Base-by-base conservation (phyloP, 805 yeast species). In the Saccharomycopsis capsularis region DNA sequence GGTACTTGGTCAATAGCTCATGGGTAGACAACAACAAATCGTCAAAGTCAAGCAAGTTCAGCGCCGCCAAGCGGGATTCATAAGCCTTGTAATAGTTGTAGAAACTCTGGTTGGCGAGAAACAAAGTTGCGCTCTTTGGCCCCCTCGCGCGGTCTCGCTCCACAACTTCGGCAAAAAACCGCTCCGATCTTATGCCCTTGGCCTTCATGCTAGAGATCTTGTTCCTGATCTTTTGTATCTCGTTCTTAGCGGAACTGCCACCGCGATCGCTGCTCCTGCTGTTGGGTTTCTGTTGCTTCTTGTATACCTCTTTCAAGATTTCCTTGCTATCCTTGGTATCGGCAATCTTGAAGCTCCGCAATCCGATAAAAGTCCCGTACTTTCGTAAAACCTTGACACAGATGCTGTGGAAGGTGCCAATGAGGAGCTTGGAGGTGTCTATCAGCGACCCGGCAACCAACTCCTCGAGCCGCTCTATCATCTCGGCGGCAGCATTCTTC, bases 351-450 rank as follows among this genome's bases (percentile, higher is more conserved):
- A 70, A 77, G 0, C 55, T 59, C 22, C 74, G 58, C 1, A 79
- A 82, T 1, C 47, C 53, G 29, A 43, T 43, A 18, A 41, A 22
- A 3, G 81, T 64, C 3, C 93, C 91, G 62, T 76, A 75, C 21
- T 67, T 68, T 50, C 73, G 68, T 25, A 89, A 62, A 29, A 84
- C 69, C 40, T 79, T 64, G 51, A 73, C 73, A 60, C 96, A 87
- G 15, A 91, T 73, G 43, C 95, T 78, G 63, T 91, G 99, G 63
- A 91, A 91, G 0, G 98, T 93, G 1, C 97, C 98, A 30, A 90
- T 77, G 50, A 81, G 64, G 19, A 91, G 63, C 42, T 71, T 69
- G 1, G 68, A 61, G 2, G 70, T 55, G 32, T 69, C 64, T 1
- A 68, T 59, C 2, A 54, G 57, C 2, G 64, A 54, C 2, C 63